Evolutionary conservation across 2,329 filamentous ascomycete species (phyloP).

Genomic region (Epichloe typhina): DNA sequence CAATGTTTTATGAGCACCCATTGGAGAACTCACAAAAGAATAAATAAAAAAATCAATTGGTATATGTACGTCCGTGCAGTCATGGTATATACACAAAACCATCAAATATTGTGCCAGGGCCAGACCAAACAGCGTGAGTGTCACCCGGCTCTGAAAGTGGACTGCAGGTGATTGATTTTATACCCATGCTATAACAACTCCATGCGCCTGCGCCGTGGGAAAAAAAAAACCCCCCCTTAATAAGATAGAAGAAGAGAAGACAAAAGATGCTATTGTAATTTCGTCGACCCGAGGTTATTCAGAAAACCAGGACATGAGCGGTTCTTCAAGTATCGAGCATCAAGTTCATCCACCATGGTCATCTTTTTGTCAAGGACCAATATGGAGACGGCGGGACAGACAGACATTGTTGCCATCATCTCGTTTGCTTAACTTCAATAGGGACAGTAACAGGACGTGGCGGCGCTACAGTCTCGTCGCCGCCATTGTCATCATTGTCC

Average conservation of each 20-base stretch:
- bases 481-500: slow-evolving; percentile 10
- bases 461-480: background rate
- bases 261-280: background rate
- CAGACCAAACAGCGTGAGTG: too few species aligned
- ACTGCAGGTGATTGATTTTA: background rate
- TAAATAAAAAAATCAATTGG: too few species aligned
- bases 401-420: background rate
- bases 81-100: too few species aligned
- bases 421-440: background rate
- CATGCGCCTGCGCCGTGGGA: background rate
- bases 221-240: background rate
- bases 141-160: too few species aligned
- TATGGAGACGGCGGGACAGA: too few species aligned
- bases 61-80: too few species aligned
- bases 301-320: background rate
- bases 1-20: too few species aligned
- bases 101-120: too few species aligned
- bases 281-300: background rate
- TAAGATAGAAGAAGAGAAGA: background rate
- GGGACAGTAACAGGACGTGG: background rate
- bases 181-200: background rate
- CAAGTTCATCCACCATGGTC: background rate
- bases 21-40: too few species aligned
- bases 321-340: background rate
- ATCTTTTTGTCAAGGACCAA: background rate